Conservation (phyloP, 352 stramenopile genomes). For the Peronospora destructor region DNA sequence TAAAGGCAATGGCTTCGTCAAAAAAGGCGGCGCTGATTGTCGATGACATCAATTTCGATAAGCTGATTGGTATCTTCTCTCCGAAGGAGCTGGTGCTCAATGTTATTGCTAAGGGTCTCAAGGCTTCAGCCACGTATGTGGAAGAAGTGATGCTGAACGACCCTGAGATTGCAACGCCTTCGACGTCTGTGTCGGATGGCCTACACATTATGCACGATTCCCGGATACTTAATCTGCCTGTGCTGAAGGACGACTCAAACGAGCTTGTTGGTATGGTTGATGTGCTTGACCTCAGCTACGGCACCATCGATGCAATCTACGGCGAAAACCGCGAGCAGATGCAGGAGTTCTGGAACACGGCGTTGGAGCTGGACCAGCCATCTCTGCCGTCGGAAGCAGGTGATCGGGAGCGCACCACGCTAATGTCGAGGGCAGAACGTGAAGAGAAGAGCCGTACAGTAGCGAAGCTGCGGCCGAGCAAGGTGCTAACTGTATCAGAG, state of each 20-base stretch:
- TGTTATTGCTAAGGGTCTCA: conserved; percentile 90
- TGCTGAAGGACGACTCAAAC: conserved; percentile 54
- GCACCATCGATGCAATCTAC: conserved; percentile 85
- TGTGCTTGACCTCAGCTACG: conserved; percentile 79
- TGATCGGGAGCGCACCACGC: conserved; percentile 47
- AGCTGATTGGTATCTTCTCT: conserved; percentile 93
- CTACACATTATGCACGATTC: conserved; percentile 88
- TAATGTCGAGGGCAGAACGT: conserved; percentile 49
- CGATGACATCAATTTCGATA: conserved; percentile 76
- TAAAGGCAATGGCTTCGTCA: conserved; percentile 65
- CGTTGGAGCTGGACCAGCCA: conserved; percentile 72
- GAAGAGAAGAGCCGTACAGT: conserved; percentile 76
- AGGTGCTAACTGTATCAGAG: conserved; percentile 87
- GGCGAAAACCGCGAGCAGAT: conserved; percentile 83
- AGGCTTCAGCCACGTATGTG: conserved; percentile 85
- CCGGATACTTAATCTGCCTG: conserved; percentile 73
- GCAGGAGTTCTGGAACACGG: conserved; percentile 87
- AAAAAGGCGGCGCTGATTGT: conserved; percentile 93
- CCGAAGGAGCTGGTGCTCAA: conserved; percentile 95
- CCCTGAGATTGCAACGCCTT: conserved; percentile 61
- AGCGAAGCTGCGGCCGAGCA: conserved; percentile 67
- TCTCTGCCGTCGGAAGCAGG: conserved; percentile 26
- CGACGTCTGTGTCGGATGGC: conserved; percentile 73
- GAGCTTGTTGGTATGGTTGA: conserved; percentile 80
- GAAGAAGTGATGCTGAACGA: conserved; percentile 88